Base-by-base conservation (phyloP, 169 alveolate genomes). In the Theileria parva region DNA sequence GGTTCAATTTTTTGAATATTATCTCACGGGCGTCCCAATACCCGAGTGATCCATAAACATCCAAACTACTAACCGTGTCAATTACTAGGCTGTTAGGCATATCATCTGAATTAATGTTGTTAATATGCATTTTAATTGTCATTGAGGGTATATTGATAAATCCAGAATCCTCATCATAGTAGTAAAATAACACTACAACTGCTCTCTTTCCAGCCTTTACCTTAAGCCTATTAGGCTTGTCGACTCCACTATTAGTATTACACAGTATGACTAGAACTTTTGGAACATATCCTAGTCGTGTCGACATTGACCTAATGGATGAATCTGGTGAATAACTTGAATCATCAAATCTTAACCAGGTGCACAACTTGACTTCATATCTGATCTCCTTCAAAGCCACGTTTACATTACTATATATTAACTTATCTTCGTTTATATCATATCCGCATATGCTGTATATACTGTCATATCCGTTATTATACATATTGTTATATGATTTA, bases 271-370 rank as follows among this genome's bases (percentile, higher is more conserved):
- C 79, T 39, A 72, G 60, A n/a, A 72, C 32, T 55, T 67, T 67
- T 32, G 59, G 75, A 5, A 44, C 75, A 32, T 50, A 67, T 25
- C 27, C 28, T 21, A 17, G 25, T 3, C 75, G 1, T 23, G 61
- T 67, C 34, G 69, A 25, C 25, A 61, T n/a, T 48, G 61, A 21
- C 4, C 34, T 9, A 32, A 67, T 32, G 6, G 23, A 9, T 32
- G 63, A 48, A 12, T 67, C 37, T 17, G 23, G 39, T 11, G 65
- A 23, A 32, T 67, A 50, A 50, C 75, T 67, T 25, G 27, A 48
- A 32, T 67, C 75, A 32, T 67, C 65, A n/a, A 67, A 19, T 15
- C 75, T 11, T 55, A 67, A 48, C 75, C 75, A 67, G 75, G 61
- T 44, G 8, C 59, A 39, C 65, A 67, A 32, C 75, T 67, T 67